phyloP scores from a whole-genome alignment of 352 stramenopile species.

The Pythium sp. region DNA sequence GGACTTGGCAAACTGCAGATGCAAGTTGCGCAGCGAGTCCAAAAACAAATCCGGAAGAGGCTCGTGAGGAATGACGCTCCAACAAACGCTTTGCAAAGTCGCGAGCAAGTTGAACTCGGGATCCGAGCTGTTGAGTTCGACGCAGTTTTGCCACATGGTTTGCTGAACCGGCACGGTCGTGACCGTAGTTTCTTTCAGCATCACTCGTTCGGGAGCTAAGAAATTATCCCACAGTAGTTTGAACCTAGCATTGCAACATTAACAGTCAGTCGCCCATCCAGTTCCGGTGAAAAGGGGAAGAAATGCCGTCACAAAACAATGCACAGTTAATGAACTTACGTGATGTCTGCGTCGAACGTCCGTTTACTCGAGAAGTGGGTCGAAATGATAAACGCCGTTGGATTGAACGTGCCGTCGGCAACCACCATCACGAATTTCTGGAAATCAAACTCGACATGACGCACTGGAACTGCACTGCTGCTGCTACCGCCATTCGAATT shows the following conservation, averaged over 20 bases:
- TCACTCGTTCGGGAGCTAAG: constrained; percentile 40
- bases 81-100: constrained; percentile 26
- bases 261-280: neutral
- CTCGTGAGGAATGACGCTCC: constrained; percentile 38
- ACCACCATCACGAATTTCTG: constrained; percentile 39
- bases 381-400: constrained; percentile 35
- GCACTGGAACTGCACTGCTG: constrained; percentile 25
- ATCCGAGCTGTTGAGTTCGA: constrained; percentile 42
- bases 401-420: constrained; percentile 50
- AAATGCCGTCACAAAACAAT: neutral
- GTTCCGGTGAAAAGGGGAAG: neutral
- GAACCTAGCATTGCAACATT: constrained; percentile 29
- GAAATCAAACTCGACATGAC: constrained; percentile 67
- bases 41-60: constrained; percentile 37
- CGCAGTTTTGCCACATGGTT: constrained; percentile 29
- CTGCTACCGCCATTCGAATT: constrained; percentile 2
- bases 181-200: constrained; percentile 45
- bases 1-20: constrained; percentile 25
- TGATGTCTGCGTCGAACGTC: constrained; percentile 36
- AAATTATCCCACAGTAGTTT: constrained; percentile 56
- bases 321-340: constrained; percentile 20
- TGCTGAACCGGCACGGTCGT: constrained; percentile 15
- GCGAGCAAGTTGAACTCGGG: constrained; percentile 36
- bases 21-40: constrained; percentile 34
- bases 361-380: constrained; percentile 43